A percentile compares a stretch with the other conserved stretches of the same genome.
These are phyloP conservation scores for Hyparrhenia diplandra DNA, from an alignment of 176 grass and related monocot genomes.

Conservation along the genomic window DNA sequence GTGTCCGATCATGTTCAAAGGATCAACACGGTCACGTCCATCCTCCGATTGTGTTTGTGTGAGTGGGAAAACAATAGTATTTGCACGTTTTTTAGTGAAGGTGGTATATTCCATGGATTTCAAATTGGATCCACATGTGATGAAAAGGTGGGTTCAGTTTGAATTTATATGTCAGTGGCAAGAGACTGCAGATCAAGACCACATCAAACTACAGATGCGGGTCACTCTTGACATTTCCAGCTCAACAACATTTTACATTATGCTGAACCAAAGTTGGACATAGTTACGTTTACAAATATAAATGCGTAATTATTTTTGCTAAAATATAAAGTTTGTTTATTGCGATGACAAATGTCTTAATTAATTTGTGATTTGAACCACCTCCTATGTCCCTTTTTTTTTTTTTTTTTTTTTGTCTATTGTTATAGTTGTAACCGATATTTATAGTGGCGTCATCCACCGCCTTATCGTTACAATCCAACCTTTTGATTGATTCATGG, in stretches of 20 bases:
- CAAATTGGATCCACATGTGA: not conserved
- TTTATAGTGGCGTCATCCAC: not conserved
- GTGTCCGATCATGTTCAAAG: slow-evolving; percentile 9
- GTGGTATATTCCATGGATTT: not conserved
- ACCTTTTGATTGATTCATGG: not conserved
- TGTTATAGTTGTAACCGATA: not conserved
- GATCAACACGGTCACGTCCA: not conserved
- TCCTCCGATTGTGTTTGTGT: not conserved
- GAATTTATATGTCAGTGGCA: not conserved
- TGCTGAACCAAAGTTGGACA: not conserved
- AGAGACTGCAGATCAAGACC: not conserved
- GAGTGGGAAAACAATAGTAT: not conserved
- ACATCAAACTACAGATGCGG: not conserved
- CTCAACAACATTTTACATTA: not conserved
- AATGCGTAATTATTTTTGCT: not conserved
- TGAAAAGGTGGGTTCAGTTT: not conserved
- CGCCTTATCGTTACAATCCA: not conserved
- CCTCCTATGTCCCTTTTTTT: not conserved
- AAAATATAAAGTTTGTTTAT: not conserved
- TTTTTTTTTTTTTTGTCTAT: not conserved
- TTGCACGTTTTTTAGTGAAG: not conserved
- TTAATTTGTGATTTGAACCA: not conserved
- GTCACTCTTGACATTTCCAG: not conserved
- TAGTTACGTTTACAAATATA: not conserved
- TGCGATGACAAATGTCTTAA: not conserved